phyloP scores from a whole-genome alignment of 2,329 filamentous ascomycete species.

The Chaetomium strumarium region DNA sequence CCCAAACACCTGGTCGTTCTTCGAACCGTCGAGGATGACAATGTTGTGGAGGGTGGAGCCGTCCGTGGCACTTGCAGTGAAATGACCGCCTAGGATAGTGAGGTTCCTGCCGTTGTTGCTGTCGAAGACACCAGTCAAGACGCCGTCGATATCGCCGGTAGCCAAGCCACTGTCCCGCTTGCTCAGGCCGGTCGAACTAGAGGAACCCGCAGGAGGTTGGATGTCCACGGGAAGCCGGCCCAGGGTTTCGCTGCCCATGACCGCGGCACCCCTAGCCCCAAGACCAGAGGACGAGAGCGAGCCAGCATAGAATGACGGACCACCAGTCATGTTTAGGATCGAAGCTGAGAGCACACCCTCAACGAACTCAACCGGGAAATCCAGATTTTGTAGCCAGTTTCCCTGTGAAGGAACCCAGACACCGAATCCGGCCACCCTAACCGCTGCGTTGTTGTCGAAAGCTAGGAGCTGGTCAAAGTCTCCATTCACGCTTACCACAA shows the following conservation, averaged over 20 bases:
- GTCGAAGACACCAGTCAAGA: slow-evolving; percentile 77
- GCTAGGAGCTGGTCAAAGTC: slow-evolving; percentile 67
- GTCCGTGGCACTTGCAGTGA: slow-evolving; percentile 63
- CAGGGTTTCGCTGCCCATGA: slow-evolving; percentile 48
- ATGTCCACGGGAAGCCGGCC: slow-evolving; percentile 55
- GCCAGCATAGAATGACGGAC: slow-evolving; percentile 71
- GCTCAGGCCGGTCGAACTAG: slow-evolving; percentile 28
- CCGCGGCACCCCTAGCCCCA: slow-evolving; percentile 65
- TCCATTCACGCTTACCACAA: slow-evolving; percentile 73
- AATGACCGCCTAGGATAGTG: slow-evolving; percentile 84
- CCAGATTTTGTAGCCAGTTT: slow-evolving; percentile 84
- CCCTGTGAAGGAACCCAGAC: slow-evolving; percentile 81
- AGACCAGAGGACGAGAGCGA: slow-evolving; percentile 71
- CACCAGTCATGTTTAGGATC: slow-evolving; percentile 54
- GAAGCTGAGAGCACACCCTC: slow-evolving; percentile 66
- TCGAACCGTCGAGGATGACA: slow-evolving; percentile 71
- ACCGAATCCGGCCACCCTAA: slow-evolving; percentile 68
- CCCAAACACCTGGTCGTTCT: slow-evolving; percentile 61
- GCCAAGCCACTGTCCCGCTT: slow-evolving; percentile 42
- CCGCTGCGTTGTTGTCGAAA: slow-evolving; percentile 57
- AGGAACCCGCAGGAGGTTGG: slow-evolving; percentile 29
- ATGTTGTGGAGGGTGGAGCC: slow-evolving; percentile 73
- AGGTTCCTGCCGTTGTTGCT: slow-evolving; percentile 64
- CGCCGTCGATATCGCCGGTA: slow-evolving; percentile 50
- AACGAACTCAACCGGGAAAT: slow-evolving; percentile 58